Evolutionary conservation across 495 filamentous ascomycete species (phyloP).

Genomic region (Aspergillus leporis): DNA sequence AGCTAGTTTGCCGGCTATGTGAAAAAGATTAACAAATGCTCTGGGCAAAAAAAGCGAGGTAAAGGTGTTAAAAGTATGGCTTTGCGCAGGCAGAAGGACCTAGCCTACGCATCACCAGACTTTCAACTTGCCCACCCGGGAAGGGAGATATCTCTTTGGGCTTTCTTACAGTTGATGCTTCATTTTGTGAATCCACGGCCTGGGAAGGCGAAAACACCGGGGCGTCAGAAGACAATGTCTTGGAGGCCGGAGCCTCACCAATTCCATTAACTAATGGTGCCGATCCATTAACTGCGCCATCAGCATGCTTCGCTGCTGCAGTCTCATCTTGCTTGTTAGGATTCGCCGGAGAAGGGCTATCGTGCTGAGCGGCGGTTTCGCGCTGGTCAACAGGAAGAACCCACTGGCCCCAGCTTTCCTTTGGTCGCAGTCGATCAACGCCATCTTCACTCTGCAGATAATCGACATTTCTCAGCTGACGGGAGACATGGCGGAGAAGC

Average conservation of each 20-base stretch:
- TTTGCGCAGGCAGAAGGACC: slow-evolving; percentile 15
- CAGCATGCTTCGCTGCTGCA: slow-evolving; percentile 22
- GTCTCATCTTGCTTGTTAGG: slow-evolving; percentile 30
- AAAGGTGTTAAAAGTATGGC: slow-evolving; percentile 3
- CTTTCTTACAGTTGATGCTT: slow-evolving; percentile 46
- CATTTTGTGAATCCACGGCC: slow-evolving; percentile 31
- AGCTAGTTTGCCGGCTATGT: slow-evolving; percentile 37
- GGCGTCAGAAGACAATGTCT: slow-evolving; percentile 70
- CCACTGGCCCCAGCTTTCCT: slow-evolving; percentile 79
- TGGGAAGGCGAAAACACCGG: slow-evolving; percentile 72
- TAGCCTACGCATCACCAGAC: slow-evolving; percentile 43
- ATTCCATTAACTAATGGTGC: slow-evolving; percentile 42
- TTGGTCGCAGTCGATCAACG: slow-evolving; percentile 74
- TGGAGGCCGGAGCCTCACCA: slow-evolving; percentile 41
- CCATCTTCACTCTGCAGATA: slow-evolving; percentile 69
- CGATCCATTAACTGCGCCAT: slow-evolving; percentile 34
- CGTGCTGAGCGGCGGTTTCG: slow-evolving; percentile 59
- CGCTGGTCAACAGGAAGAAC: slow-evolving; percentile 64
- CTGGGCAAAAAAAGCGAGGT: slow-evolving; percentile 52
- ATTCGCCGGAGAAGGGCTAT: slow-evolving; percentile 44
- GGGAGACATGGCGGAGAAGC: slow-evolving; percentile 70
- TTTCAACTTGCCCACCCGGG: slow-evolving; percentile 56
- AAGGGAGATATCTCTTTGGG: slow-evolving; percentile 46
- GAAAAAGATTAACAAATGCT: slow-evolving; percentile 51
- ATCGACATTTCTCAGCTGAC: slow-evolving; percentile 69